Percentiles rank a stretch among this genome's conserved stretches.
These are phyloP conservation scores for Edaphochlamys debaryana DNA, from an alignment of 139 green algal species.

Conservation along the genomic window DNA sequence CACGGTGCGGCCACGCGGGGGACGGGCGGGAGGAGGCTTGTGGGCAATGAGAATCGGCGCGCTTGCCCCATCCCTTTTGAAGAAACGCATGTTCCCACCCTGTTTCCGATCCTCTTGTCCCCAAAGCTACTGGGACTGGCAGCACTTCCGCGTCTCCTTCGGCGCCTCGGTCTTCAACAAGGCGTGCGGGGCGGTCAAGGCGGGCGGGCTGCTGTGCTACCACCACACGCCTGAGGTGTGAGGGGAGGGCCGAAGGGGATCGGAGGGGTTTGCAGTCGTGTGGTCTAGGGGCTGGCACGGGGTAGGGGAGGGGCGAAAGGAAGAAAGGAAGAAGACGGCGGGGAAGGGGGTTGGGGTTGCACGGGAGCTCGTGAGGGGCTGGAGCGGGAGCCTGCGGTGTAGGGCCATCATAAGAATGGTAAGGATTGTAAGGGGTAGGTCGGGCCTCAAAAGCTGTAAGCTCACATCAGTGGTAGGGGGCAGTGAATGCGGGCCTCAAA, in stretches of 20 bases:
- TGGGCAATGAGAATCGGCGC: background rate
- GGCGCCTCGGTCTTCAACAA: background rate
- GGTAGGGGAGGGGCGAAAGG: too few relatives aligned
- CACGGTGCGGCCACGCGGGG: background rate
- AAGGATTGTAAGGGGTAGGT: too few relatives aligned
- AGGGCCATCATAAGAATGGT: too few relatives aligned
- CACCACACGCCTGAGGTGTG: slow-evolving; percentile 35
- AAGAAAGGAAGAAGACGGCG: background rate
- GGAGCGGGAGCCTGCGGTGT: too few relatives aligned
- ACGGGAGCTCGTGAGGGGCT: too few relatives aligned
- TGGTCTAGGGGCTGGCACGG: background rate
- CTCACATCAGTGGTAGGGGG: too few relatives aligned
- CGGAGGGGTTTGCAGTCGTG: background rate
- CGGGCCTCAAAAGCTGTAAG: too few relatives aligned
- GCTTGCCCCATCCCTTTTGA: background rate
- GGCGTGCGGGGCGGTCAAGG: background rate
- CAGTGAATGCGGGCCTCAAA: too few relatives aligned
- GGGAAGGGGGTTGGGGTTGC: background rate
- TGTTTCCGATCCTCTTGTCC: too few relatives aligned
- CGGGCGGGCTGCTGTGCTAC: slow-evolving; percentile 31
- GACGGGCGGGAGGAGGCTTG: too few relatives aligned
- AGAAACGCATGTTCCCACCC: too few relatives aligned
- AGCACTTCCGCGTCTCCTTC: background rate
- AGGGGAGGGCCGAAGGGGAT: background rate
- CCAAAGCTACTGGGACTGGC: slow-evolving; percentile 26